Percentiles rank a stretch among this genome's conserved stretches.
phyloP scores from a whole-genome alignment of 1,284 basidiomycete genomes.

The Ustilago shanxiensis region DNA sequence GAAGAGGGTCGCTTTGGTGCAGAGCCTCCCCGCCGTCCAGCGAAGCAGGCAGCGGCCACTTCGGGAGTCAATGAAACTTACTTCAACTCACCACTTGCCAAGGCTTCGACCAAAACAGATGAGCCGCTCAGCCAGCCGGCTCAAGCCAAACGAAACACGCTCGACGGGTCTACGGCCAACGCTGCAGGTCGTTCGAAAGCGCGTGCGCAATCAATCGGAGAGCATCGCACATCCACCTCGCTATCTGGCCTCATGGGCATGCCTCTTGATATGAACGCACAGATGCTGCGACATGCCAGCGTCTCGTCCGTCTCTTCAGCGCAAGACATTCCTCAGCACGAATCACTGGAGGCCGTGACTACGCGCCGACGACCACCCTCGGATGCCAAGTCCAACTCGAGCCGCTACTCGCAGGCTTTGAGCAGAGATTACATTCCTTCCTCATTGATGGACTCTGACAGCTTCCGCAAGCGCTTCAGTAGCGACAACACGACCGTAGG shows the following conservation, averaged over 20 bases:
- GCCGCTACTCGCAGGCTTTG: slow-evolving; percentile 42
- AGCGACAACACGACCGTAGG: slow-evolving; percentile 47
- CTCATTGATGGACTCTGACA: slow-evolving; percentile 27
- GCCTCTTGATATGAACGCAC: slow-evolving; percentile 35
- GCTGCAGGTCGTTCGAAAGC: slow-evolving; percentile 14
- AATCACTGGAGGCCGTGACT: slow-evolving; percentile 10
- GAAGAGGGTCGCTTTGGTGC: slow-evolving; percentile 41
- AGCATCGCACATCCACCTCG: slow-evolving; percentile 38
- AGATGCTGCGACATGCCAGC: slow-evolving; percentile 45
- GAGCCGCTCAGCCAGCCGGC: slow-evolving; percentile 33
- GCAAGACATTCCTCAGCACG: slow-evolving; percentile 14
- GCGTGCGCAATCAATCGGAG: slow-evolving; percentile 21
- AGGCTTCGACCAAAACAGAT: slow-evolving; percentile 44
- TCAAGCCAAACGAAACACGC: slow-evolving; percentile 20
- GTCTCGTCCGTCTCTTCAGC: slow-evolving; percentile 35
- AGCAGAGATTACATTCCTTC: slow-evolving; percentile 42
- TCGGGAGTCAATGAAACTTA: slow-evolving; percentile 12
- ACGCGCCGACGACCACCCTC: slow-evolving; percentile 35
- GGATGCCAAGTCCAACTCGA: slow-evolving; percentile 43
- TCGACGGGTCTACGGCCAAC: slow-evolving; percentile 10
- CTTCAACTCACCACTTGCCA: slow-evolving; percentile 41
- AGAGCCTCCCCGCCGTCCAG: slow-evolving; percentile 33
- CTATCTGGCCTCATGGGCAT: slow-evolving; percentile 57
- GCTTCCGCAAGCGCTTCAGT: slow-evolving; percentile 47
- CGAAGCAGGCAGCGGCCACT: slow-evolving; percentile 21